These are phyloP conservation scores for Erodium moschatum DNA, from an alignment of 441 rosid species.

Conservation along the genomic window DNA sequence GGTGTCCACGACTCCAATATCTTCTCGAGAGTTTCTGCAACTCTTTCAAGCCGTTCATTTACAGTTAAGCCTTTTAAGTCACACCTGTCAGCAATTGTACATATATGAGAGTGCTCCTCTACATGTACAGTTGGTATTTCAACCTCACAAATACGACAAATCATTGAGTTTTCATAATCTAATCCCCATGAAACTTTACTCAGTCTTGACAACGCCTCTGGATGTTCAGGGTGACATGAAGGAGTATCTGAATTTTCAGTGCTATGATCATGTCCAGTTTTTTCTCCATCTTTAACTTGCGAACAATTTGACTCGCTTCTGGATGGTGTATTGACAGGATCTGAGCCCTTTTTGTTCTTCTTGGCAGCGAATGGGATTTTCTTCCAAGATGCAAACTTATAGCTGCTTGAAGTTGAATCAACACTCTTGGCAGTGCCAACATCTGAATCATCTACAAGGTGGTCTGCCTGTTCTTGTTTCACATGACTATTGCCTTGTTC, in stretches of 20 bases:
- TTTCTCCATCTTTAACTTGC: constrained; percentile 18
- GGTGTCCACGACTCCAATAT: constrained; percentile 68
- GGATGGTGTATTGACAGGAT: constrained; percentile 36
- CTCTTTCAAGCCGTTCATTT: constrained; percentile 78
- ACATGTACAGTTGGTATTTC: constrained; percentile 98
- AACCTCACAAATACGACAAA: constrained; percentile 97
- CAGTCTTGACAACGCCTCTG: constrained; percentile 26
- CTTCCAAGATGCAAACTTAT: constrained; percentile 93
- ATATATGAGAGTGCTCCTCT: constrained; percentile 91
- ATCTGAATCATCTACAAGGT: constrained; percentile 31
- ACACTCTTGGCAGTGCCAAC: constrained; percentile 61
- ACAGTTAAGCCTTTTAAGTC: constrained; percentile 83
- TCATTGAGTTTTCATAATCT: constrained; percentile 86
- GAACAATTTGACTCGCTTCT: constrained; percentile 40
- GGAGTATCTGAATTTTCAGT: constrained; percentile 44
- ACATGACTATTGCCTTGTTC: constrained; percentile 25
- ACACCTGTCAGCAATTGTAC: constrained; percentile 93
- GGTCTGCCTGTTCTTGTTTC: constrained; percentile 36
- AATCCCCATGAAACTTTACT: constrained; percentile 55
- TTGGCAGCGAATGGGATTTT: constrained; percentile 76
- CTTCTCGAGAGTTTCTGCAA: constrained; percentile 79
- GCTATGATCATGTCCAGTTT: constrained; percentile 35
- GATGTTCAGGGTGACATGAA: constrained; percentile 32
- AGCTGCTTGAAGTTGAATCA: constrained; percentile 72
- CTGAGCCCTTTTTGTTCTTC: constrained; percentile 47